A percentile compares a stretch with the other conserved stretches of the same genome.
phyloP scores from a whole-genome alignment of 2,329 filamentous ascomycete genomes.

The Beauveria medogensis region DNA sequence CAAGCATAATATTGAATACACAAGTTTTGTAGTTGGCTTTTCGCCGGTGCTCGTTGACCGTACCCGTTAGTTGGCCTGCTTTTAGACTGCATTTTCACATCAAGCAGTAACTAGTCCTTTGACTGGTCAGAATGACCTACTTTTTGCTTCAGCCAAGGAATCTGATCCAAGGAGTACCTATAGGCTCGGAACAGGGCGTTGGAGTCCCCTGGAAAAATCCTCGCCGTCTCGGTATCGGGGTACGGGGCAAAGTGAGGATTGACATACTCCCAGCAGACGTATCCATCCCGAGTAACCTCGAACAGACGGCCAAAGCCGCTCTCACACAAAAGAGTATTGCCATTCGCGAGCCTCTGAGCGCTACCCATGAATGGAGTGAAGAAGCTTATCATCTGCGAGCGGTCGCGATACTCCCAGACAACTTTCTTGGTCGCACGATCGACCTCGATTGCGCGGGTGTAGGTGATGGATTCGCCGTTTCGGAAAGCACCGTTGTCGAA shows the following conservation, averaged over 20 bases:
- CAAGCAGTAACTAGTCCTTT: no score
- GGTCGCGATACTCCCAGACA: conserved; percentile 23
- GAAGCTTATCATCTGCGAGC: conserved; percentile 22
- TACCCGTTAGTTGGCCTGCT: no score
- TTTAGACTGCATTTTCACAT: no score
- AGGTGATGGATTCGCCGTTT: conserved; percentile 21
- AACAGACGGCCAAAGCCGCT: conserved; percentile 21
- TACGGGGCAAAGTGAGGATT: conserved; percentile 22
- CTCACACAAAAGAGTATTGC: conserved; percentile 22
- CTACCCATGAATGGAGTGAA: conserved; percentile 25
- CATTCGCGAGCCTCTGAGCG: conserved; percentile 20
- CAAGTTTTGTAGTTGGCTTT: no score
- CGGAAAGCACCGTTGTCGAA: conserved; percentile 24
- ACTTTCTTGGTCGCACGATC: conserved; percentile 17
- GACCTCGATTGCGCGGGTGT: conserved; percentile 20
- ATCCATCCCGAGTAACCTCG: conserved; percentile 19
- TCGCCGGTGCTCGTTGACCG: no score
- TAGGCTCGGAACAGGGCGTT: conserved; percentile 23
- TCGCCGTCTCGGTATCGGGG: conserved; percentile 17
- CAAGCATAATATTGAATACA: no score
- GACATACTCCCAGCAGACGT: conserved; percentile 23
- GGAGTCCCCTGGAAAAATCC: conserved; percentile 22
- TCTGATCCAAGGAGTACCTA: conserved; percentile 20
- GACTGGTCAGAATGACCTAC: not conserved
- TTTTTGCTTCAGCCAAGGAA: conserved; percentile 18